Conservation (phyloP, 2,329 filamentous ascomycete species). For the Coniella vitis region DNA sequence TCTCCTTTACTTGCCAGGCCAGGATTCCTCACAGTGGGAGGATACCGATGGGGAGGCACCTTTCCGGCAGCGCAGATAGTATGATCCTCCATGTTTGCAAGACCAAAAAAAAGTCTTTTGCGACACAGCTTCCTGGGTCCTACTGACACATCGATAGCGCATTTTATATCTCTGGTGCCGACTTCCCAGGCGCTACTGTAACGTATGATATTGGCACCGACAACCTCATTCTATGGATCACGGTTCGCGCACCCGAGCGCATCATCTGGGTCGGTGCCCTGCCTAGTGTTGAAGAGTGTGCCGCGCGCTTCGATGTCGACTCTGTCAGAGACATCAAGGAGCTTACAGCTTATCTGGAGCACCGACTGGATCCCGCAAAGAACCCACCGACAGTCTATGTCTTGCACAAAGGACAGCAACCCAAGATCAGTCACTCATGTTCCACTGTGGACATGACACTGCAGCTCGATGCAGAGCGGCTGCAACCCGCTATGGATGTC, state of each 20-base stretch:
- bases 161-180: conserved; percentile 49
- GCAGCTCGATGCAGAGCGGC: conserved; percentile 40
- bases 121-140: not conserved
- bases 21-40: conserved; percentile 44
- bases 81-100: conserved; percentile 22
- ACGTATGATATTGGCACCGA: conserved; percentile 55
- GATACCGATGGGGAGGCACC: conserved; percentile 51
- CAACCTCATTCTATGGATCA: conserved; percentile 65
- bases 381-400: conserved; percentile 33
- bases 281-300: conserved; percentile 54
- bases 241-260: conserved; percentile 55
- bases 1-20: conserved; percentile 50
- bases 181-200: conserved; percentile 47
- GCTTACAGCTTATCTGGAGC: conserved; percentile 43
- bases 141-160: conserved; percentile 36
- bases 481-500: conserved; percentile 70
- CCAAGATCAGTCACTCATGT: conserved; percentile 22
- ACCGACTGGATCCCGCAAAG: conserved; percentile 34
- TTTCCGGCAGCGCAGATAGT: conserved; percentile 55
- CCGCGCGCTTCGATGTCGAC: conserved; percentile 61
- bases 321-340: conserved; percentile 53
- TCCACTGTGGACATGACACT: conserved; percentile 25
- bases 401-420: conserved; percentile 29
- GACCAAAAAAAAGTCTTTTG: too few species aligned
- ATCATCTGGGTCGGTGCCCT: conserved; percentile 59